Percentiles rank a stretch among this genome's conserved stretches.
phyloP scores from a whole-genome alignment of 2,329 filamentous ascomycete genomes.

The Torrubiellomyces zombiae region DNA sequence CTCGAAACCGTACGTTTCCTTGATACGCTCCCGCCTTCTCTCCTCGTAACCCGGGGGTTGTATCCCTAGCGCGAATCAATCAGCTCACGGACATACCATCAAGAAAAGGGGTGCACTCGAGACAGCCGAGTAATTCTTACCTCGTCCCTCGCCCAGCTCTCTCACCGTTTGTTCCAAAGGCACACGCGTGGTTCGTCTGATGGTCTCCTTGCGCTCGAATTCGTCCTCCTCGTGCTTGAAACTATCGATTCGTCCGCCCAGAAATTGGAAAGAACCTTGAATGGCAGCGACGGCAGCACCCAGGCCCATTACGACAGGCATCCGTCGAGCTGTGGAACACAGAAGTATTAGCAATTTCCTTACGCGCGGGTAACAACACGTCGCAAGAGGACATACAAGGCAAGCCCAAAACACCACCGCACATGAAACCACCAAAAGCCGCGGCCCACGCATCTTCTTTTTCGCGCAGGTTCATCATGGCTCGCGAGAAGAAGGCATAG shows the following conservation, averaged over 20 bases:
- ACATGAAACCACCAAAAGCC: constrained; percentile 59
- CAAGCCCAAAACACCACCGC: constrained; percentile 56
- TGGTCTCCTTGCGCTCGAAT: constrained; percentile 56
- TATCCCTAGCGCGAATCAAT: constrained; percentile 40
- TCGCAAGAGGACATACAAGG: constrained; percentile 37
- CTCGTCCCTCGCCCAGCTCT: constrained; percentile 74
- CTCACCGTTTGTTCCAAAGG: constrained; percentile 65
- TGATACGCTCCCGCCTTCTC: constrained; percentile 62
- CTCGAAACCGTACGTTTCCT: constrained; percentile 78
- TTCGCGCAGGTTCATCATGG: constrained; percentile 69
- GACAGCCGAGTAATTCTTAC: constrained; percentile 27
- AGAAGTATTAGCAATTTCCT: neutral
- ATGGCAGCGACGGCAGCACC: constrained; percentile 38
- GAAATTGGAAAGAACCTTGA: constrained; percentile 50
- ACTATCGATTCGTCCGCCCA: constrained; percentile 40
- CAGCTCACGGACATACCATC: neutral
- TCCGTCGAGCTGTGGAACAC: constrained; percentile 23
- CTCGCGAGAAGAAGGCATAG: constrained; percentile 62
- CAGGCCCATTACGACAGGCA: constrained; percentile 55
- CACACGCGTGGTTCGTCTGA: constrained; percentile 58
- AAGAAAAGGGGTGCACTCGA: too few relatives aligned
- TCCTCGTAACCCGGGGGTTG: constrained; percentile 70
- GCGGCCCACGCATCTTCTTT: constrained; percentile 68
- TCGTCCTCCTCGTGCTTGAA: constrained; percentile 45
- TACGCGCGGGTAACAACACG: neutral